These are phyloP conservation scores for Takakia lepidozioides DNA, from an alignment of 225 moss, liverwort and hornwort genomes.

Conservation along the genomic window DNA sequence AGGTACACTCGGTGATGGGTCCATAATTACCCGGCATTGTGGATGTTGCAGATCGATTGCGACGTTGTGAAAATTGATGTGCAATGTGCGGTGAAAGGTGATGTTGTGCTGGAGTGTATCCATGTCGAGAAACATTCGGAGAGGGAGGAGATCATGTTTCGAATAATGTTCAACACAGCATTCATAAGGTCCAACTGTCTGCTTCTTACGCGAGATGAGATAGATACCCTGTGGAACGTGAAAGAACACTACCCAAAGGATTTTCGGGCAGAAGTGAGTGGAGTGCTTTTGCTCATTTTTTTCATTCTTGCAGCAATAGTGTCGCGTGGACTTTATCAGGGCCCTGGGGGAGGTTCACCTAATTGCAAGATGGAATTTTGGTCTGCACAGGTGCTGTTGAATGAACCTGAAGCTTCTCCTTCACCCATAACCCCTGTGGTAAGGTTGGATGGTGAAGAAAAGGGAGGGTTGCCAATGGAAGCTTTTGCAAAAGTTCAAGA, in stretches of 20 bases:
- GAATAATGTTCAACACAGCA: slow-evolving; percentile 97
- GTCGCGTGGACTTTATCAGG: too few species aligned
- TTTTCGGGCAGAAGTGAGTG: slow-evolving; percentile 79
- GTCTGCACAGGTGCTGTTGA: slow-evolving; percentile 61
- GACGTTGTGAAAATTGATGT: slow-evolving; percentile 95
- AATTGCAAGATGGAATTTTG: too few species aligned
- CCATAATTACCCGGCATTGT: too few species aligned
- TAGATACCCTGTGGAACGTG: slow-evolving; percentile 97
- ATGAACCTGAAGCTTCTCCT: slow-evolving; percentile 77
- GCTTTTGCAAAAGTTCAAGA: slow-evolving; percentile 97
- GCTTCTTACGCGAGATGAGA: slow-evolving; percentile 83
- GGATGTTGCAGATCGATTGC: slow-evolving; percentile 95
- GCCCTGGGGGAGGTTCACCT: too few species aligned
- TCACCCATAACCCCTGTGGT: slow-evolving; percentile 48
- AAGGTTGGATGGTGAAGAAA: slow-evolving; percentile 67
- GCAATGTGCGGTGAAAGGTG: slow-evolving; percentile 85
- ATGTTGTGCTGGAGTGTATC: slow-evolving; percentile 99
- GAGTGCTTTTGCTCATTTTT: too few species aligned
- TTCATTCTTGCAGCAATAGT: too few species aligned
- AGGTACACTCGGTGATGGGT: not conserved
- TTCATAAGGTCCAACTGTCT: slow-evolving; percentile 94
- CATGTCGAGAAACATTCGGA: slow-evolving; percentile 78
- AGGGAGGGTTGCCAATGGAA: slow-evolving; percentile 84
- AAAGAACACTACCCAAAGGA: slow-evolving; percentile 95
- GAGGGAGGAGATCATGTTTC: slow-evolving; percentile 99